A percentile compares a stretch with the other conserved stretches of the same genome.
These are phyloP conservation scores for Aspergillus brasiliensis DNA, from an alignment of 2,329 filamentous ascomycete genomes.

Conservation along the genomic window DNA sequence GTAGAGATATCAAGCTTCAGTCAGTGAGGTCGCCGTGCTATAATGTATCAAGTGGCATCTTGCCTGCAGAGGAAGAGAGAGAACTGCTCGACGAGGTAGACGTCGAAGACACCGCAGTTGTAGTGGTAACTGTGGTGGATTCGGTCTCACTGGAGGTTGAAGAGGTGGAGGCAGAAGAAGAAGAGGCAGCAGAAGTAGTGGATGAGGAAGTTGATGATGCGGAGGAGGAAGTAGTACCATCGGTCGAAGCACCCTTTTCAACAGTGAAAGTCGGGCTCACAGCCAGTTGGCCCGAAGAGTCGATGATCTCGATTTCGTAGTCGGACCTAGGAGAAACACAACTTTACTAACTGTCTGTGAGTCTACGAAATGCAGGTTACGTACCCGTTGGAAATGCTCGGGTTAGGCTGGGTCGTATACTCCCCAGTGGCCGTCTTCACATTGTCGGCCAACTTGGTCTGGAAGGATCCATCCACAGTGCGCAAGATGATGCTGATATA, in stretches of 20 bases:
- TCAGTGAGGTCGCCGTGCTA: not conserved
- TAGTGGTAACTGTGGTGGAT: not conserved
- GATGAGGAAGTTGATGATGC: not conserved
- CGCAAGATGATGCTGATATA: conserved; percentile 5
- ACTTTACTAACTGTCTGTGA: not conserved
- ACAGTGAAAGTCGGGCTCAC: conserved; percentile 6
- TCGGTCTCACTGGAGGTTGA: conserved; percentile 1
- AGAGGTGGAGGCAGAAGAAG: not conserved
- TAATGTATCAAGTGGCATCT: not conserved
- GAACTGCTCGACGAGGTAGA: not conserved
- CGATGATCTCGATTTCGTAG: conserved; percentile 7
- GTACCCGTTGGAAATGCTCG: conserved; percentile 8
- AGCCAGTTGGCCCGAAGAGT: conserved; percentile 4
- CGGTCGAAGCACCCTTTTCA: conserved; percentile 3
- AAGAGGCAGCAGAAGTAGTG: not conserved
- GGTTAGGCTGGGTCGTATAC: conserved; percentile 4
- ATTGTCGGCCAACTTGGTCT: conserved; percentile 7
- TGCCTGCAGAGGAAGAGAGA: conserved; percentile 3
- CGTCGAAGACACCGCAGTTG: not conserved
- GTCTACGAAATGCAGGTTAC: not conserved
- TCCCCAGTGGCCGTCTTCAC: conserved; percentile 2
- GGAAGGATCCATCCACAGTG: not conserved
- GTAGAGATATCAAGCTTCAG: not conserved
- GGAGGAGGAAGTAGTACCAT: conserved; percentile 2
- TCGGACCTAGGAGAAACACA: not conserved